Base-by-base conservation (phyloP, 148 eudicot species). In the Camellia japonica region DNA sequence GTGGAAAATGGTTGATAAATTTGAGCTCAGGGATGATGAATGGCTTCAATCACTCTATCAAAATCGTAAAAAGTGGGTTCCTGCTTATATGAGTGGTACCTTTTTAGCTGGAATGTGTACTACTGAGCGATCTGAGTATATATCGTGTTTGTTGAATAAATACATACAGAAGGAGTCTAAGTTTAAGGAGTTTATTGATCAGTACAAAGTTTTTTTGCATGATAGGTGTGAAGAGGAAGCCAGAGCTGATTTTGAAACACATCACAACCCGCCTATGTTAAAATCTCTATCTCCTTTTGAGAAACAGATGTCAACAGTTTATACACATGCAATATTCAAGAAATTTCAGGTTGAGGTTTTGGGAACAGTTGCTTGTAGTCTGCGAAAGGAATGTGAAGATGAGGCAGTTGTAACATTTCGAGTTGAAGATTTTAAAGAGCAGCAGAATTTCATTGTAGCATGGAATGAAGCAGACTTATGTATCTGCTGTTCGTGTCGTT, bases 291-390 rank as follows among this genome's bases (percentile, higher is more conserved):
- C 82, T 7, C 87, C 84, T 73, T 84, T 78, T 73, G 87, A 71
- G 49, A 84, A 81, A 71, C 87, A 78, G 60, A 81, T 81, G 82
- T 71, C 80, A 11, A 52, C 56, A 16, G 63, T 81, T 11, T 84
- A 81, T 60, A 84, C 84, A 19, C 77, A 55, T 81, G 66, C 84
- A 16, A 66, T 84, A 73, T 84, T 84, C 79, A 69, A 70, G 77
- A 80, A 81, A 81, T 84, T 78, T 64, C 84, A 84, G 67, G 83
- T 74, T 68, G 87, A 84, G 81, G 80, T 81, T 68, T 78, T 84
- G 73, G 84, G 84, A 44, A 83, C 68, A 18, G 82, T 68, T 59
- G 75, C 87, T 44, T 84, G 87, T 63, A 80, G 70, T 55, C 52
- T 78, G 6, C 80, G 74, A 78, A 74, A 73, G 51, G 67, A 70